These are phyloP conservation scores for Colletotrichum trifolii DNA, from an alignment of 2,329 filamentous ascomycete genomes.

Conservation along the genomic window DNA sequence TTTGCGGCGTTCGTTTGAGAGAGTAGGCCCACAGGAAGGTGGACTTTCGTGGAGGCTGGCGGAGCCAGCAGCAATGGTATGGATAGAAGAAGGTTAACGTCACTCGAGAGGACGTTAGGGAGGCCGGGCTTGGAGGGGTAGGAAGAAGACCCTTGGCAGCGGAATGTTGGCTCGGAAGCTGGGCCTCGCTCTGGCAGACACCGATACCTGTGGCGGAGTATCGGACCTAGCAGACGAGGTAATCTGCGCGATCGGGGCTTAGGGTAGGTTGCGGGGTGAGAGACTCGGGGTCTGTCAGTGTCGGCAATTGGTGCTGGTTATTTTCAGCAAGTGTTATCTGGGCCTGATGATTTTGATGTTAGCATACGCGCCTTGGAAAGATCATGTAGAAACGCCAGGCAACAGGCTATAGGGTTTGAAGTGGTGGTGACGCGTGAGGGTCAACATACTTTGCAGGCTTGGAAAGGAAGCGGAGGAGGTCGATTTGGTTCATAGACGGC, in stretches of 20 bases:
- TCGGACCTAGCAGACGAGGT: constrained; percentile 85
- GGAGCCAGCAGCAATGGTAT: constrained; percentile 79
- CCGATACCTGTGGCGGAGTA: constrained; percentile 87
- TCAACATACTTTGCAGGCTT: constrained; percentile 88
- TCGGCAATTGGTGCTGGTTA: constrained; percentile 1
- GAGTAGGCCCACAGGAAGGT: constrained; percentile 92
- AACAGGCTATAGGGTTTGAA: background rate
- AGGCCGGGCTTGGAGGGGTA: constrained; percentile 85
- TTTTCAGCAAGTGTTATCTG: constrained; percentile 35
- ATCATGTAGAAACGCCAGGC: too few species aligned
- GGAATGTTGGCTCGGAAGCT: constrained; percentile 83
- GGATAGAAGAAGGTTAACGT: constrained; percentile 61
- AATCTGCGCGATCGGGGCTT: constrained; percentile 55
- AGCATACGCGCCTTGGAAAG: background rate
- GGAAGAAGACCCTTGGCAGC: constrained; percentile 82
- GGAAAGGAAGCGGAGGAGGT: constrained; percentile 91
- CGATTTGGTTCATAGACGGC: constrained; percentile 87
- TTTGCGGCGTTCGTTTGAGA: constrained; percentile 93
- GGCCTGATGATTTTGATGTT: constrained; percentile 23
- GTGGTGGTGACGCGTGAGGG: too few species aligned
- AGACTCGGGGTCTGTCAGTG: constrained; percentile 26
- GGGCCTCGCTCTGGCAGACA: constrained; percentile 75
- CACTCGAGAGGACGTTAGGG: constrained; percentile 86
- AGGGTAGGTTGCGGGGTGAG: constrained; percentile 36
- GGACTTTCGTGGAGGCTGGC: constrained; percentile 77